Conservation (phyloP, 306 rosid genomes). For the Prunus kanzakura region DNA sequence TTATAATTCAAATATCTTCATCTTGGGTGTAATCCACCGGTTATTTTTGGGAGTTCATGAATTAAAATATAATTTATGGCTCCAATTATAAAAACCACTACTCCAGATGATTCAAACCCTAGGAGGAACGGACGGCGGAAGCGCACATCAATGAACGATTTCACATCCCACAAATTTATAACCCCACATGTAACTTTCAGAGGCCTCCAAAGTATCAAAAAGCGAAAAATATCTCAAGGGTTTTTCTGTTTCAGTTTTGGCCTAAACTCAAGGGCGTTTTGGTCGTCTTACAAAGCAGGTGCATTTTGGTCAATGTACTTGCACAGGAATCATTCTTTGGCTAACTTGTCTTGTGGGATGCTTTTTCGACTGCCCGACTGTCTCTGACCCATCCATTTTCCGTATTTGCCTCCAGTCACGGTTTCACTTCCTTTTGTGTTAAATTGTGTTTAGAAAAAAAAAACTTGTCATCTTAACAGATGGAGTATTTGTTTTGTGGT, state of each 20-base stretch:
- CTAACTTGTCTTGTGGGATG: slow-evolving; percentile 14
- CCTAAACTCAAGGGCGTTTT: neutral
- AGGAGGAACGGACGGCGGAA: too few relatives aligned
- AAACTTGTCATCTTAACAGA: neutral
- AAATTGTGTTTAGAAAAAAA: neutral
- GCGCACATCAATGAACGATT: neutral
- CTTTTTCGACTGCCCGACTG: slow-evolving; percentile 24
- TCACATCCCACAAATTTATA: slow-evolving; percentile 15
- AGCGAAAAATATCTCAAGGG: slow-evolving; percentile 16
- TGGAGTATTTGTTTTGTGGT: neutral
- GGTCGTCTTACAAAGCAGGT: neutral
- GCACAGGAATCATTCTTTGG: neutral
- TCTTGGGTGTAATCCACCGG: too few relatives aligned
- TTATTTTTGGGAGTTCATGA: too few relatives aligned
- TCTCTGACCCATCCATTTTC: slow-evolving; percentile 16
- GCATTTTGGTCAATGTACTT: slow-evolving; percentile 1
- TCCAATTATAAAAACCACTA: too few relatives aligned
- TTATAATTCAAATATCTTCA: too few relatives aligned
- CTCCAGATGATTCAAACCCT: too few relatives aligned
- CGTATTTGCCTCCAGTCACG: neutral
- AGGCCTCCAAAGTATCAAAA: slow-evolving; percentile 5
- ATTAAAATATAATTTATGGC: too few relatives aligned
- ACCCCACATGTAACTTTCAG: slow-evolving; percentile 25
- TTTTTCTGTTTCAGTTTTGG: neutral
- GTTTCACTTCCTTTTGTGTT: neutral